A percentile compares a stretch with the other conserved stretches of the same genome.
These are phyloP conservation scores for Acanthamoeba castellanii DNA, from an alignment of 208 protist genomes.

Conservation along the genomic window DNA sequence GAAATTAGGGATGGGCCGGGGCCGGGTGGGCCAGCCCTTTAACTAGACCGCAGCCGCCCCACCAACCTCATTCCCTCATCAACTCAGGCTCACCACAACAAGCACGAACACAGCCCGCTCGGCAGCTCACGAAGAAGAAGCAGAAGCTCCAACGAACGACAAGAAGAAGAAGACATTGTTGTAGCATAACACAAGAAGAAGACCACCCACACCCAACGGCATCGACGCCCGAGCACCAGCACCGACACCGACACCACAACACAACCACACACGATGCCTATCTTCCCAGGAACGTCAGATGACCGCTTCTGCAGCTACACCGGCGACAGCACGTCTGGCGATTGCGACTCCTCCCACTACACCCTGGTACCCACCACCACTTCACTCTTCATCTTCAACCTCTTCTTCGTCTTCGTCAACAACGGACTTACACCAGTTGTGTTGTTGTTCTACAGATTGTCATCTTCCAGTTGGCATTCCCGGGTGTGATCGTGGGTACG, in stretches of 20 bases:
- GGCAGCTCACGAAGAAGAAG: not conserved
- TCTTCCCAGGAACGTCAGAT: conserved; percentile 46
- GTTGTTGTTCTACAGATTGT: not conserved
- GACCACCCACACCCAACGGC: not conserved
- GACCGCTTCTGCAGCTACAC: conserved; percentile 26
- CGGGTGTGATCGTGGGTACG: not conserved
- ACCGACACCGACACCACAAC: not conserved
- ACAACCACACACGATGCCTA: not conserved
- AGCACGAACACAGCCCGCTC: not conserved
- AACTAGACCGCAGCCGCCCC: not conserved
- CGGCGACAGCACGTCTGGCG: not conserved
- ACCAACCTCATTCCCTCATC: not conserved
- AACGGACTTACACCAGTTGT: not conserved
- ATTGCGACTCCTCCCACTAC: conserved; percentile 10
- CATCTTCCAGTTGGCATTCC: conserved; percentile 57
- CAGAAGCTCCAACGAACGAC: not conserved
- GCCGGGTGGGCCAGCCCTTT: not conserved
- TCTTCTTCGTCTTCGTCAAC: not conserved
- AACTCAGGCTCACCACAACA: not conserved
- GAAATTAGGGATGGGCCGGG: conserved; percentile 50
- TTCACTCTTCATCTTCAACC: not conserved
- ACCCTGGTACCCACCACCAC: conserved; percentile 1
- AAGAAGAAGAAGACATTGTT: not conserved
- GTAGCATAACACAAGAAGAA: not conserved
- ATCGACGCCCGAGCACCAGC: not conserved